Evolutionary conservation across 2,329 filamentous ascomycete genomes (phyloP), one percentile per base, ranked within the genome.

Genomic region (Penicillium concentricum): DNA sequence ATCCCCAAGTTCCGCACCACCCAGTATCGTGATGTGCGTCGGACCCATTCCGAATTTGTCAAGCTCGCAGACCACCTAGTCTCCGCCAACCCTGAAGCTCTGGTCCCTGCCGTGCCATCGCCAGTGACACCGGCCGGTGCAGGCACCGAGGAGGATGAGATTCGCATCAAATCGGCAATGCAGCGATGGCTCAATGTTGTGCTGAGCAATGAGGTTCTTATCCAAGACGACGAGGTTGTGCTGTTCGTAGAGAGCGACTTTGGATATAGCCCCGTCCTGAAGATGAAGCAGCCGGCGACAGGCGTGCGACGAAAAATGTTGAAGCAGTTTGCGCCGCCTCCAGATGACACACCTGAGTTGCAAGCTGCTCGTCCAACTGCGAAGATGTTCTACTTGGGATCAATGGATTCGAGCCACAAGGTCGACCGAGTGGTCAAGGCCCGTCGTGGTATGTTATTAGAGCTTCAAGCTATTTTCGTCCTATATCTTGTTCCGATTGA

Each of bases 171-270:
- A 77, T 86, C 87, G 1, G 84, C 91, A 9, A 84, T 99, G 79
- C 94, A 99, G 76, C 84, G 92, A 71, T 99, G 94, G 94, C 82
- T 99, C 67, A 97, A 96, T 74, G 90, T 90, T 57, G 89, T 99
- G 20, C 96, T 94, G 77, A 85, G 85, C 68, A 97, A 94, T 66
- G 92, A 97, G 35, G 87, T 95, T 1, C 84, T 99, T 8, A 96
- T 96, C 81, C 86, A 89, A 60, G 94, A 99, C 72, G 93, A 97
- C 61, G 94, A 99, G 77, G 93, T 97, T 86, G 86, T 97, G 5
- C 87, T 97, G 58, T 99, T 99, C 68, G 92, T 99, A n/a, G 94
- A 99, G 77, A 96, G 91, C 71, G 94, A 99, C 74, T 97, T 97
- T 74, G 94, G 94, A 39, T 99, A 99, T 76, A 97, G 92, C 69